phyloP scores from a whole-genome alignment of 1,139 yeast species.

The Taphrina confusa region DNA sequence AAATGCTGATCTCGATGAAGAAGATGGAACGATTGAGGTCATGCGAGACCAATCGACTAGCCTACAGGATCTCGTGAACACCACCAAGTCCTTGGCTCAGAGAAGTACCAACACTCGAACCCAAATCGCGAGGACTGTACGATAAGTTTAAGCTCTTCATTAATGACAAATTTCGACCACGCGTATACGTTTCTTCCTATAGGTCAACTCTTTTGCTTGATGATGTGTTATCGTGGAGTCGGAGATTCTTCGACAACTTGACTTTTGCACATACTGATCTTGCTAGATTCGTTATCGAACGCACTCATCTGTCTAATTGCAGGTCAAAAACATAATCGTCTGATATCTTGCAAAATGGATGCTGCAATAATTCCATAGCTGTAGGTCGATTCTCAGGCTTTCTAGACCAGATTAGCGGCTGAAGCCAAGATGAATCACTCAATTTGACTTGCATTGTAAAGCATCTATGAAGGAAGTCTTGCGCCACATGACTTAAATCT shows the following conservation, averaged over 20 bases:
- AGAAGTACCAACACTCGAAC: constrained; percentile 15
- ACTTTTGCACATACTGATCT: too few relatives aligned
- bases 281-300: too few relatives aligned
- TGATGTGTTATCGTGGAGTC: too few relatives aligned
- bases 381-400: constrained; percentile 88
- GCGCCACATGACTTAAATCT: constrained; percentile 63
- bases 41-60: constrained; percentile 9
- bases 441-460: constrained; percentile 48
- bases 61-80: constrained; percentile 26
- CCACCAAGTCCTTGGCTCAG: constrained; percentile 19
- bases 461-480: constrained; percentile 70
- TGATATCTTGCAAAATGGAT: constrained; percentile 57
- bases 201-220: too few relatives aligned
- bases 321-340: constrained; percentile 8
- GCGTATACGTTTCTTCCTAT: too few relatives aligned
- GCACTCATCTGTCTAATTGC: not conserved
- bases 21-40: constrained; percentile 27
- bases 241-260: too few relatives aligned
- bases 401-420: not conserved
- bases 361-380: constrained; percentile 64
- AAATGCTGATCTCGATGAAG: constrained; percentile 24
- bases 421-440: not conserved
- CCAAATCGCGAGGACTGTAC: not conserved
- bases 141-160: not conserved
- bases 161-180: too few relatives aligned